These are phyloP conservation scores for Microsporum audouinii DNA, from an alignment of 2,329 filamentous ascomycete species.

Conservation along the genomic window DNA sequence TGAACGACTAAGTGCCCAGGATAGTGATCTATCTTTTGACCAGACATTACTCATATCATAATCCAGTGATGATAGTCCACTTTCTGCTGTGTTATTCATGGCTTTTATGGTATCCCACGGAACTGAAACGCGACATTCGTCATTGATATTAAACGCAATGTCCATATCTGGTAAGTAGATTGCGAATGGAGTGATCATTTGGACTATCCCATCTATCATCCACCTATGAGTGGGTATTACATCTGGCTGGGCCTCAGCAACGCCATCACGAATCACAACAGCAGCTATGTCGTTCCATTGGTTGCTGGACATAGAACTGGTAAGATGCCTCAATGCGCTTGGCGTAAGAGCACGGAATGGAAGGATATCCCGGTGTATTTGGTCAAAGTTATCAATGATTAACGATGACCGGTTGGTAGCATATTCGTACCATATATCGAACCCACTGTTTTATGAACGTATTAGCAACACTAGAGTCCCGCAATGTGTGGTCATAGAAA, in stretches of 20 bases:
- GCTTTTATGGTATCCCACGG: slow-evolving; percentile 36
- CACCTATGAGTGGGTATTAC: slow-evolving; percentile 46
- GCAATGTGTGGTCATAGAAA: not conserved
- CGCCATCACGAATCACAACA: slow-evolving; percentile 45
- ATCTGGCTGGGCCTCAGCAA: slow-evolving; percentile 38
- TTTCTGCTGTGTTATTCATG: slow-evolving; percentile 21
- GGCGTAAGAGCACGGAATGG: slow-evolving; percentile 46
- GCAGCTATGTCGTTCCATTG: slow-evolving; percentile 46
- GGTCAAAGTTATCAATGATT: slow-evolving; percentile 50
- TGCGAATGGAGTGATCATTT: slow-evolving; percentile 45
- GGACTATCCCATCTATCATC: slow-evolving; percentile 45
- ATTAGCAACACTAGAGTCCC: not conserved
- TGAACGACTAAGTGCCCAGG: slow-evolving; percentile 30
- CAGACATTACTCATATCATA: slow-evolving; percentile 23
- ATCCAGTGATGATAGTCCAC: slow-evolving; percentile 12
- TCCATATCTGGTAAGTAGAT: slow-evolving; percentile 52
- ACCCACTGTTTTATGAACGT: slow-evolving; percentile 28
- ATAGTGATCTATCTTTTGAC: slow-evolving; percentile 27
- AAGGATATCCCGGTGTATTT: slow-evolving; percentile 45
- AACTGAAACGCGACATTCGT: slow-evolving; percentile 47
- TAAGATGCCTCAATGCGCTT: slow-evolving; percentile 41
- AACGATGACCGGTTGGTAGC: slow-evolving; percentile 41
- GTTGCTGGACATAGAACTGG: slow-evolving; percentile 42
- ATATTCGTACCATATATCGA: slow-evolving; percentile 50
- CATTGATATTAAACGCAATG: slow-evolving; percentile 51